Base-by-base conservation (phyloP, 164 flowering plant genomes). In the Stephania japonica region DNA sequence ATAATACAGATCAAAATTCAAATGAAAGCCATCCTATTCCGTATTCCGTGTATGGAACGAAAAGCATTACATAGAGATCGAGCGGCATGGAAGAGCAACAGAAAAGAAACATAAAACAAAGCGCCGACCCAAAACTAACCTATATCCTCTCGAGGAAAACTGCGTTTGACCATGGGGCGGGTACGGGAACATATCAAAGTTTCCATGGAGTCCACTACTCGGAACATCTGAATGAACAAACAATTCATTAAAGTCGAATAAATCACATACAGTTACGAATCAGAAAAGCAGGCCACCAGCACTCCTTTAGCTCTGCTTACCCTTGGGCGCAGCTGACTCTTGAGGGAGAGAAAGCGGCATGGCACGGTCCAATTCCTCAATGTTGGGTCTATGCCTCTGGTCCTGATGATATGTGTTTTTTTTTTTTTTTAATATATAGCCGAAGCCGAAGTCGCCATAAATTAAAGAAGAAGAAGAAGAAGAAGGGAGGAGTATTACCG, bases 331-430 rank as follows among this genome's bases (percentile, higher is more conserved):
- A 73, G 75, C 86, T 44, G 75, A 75, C 73, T 87, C 97, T 75
- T 93, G 98, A 41, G 86, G 76, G 43, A 87, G 69, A 71, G 98
- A 90, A 64, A 87, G 91, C 16, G 94, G 88, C 75, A 91, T 81
- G 64, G 84, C 85, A 74, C 77, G 86, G 72, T 76, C 84, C 65
- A 78, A 13, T 32, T 79, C 84, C 70, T 82, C 76, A 7, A 79
- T 79, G 64, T 75, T 77, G 16, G 77, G 25, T 77, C 78, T 77
- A 38, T 80, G 49, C 19, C 56, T 63, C 6, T 79, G 75, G 27
- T 73, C 84, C 84, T 82, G 73, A n/a, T n/a, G n/a, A n/a, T n/a
- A n/a, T n/a, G n/a, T n/a, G n/a, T n/a, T n/a, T n/a, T n/a, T n/a
- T n/a, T n/a, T n/a, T n/a, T n/a, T n/a, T n/a, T n/a, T n/a, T n/a